phyloP scores from a whole-genome alignment of 345 rosid species.

The Bruguiera sexangula region DNA sequence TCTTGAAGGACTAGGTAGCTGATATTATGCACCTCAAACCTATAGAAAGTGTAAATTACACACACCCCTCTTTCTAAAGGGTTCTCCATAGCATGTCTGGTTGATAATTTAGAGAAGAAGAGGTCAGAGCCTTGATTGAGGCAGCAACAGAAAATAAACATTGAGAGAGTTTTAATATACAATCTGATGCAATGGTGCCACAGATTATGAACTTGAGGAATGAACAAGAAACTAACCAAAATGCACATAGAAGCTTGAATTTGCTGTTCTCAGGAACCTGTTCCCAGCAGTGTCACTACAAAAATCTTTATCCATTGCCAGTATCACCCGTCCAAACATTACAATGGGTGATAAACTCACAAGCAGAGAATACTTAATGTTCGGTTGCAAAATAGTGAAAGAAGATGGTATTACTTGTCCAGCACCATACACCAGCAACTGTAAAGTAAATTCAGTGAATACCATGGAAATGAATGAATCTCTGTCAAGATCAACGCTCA shows the following conservation, averaged over 20 bases:
- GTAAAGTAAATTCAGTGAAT: slow-evolving; percentile 23
- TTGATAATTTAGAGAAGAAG: background rate
- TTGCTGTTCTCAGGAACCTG: slow-evolving; percentile 52
- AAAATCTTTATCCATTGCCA: slow-evolving; percentile 67
- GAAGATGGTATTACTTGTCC: slow-evolving; percentile 87
- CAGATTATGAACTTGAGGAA: background rate
- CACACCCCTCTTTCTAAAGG: too few relatives aligned
- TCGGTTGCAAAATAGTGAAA: slow-evolving; percentile 43
- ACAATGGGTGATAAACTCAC: slow-evolving; percentile 56
- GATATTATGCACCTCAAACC: background rate
- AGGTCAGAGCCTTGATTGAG: background rate
- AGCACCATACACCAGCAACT: slow-evolving; percentile 89
- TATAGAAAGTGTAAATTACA: background rate
- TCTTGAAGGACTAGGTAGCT: too few relatives aligned
- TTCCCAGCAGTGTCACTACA: slow-evolving; percentile 81
- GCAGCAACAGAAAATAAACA: background rate
- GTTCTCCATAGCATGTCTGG: too few relatives aligned
- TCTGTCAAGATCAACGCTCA: too few relatives aligned
- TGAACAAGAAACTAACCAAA: slow-evolving; percentile 50
- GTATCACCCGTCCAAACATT: slow-evolving; percentile 57
- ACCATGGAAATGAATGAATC: background rate
- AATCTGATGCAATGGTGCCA: background rate
- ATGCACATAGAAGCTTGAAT: slow-evolving; percentile 68
- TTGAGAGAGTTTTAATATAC: background rate
- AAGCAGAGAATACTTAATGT: slow-evolving; percentile 62